These are phyloP conservation scores for Naegleria fowleri DNA, from an alignment of 208 protist species.

Conservation along the genomic window DNA sequence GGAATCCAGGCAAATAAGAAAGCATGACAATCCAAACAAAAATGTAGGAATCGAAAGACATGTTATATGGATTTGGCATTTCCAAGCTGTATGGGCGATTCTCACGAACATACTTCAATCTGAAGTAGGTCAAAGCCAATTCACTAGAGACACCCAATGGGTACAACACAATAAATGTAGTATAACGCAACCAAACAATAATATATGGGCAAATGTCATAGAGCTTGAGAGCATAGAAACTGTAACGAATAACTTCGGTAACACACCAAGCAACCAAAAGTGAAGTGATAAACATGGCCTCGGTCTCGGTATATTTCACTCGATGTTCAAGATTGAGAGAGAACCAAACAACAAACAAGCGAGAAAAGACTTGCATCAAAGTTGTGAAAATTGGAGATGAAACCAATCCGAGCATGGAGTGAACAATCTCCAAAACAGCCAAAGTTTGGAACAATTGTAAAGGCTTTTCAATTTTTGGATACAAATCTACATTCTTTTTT, in stretches of 20 bases:
- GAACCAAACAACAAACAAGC: constrained; percentile 64
- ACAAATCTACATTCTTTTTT: neutral
- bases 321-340: neutral
- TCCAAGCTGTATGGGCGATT: constrained; percentile 61
- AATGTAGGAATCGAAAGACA: constrained; percentile 67
- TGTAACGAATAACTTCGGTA: constrained; percentile 76
- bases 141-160: constrained; percentile 75
- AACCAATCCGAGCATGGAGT: constrained; percentile 66
- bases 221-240: constrained; percentile 67
- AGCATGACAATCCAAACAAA: constrained; percentile 61
- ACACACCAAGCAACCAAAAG: constrained; percentile 72
- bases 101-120: constrained; percentile 58
- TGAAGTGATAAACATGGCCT: constrained; percentile 54
- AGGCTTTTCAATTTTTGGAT: constrained; percentile 45
- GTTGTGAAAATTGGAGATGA: constrained; percentile 65
- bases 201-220: constrained; percentile 37
- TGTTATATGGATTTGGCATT: constrained; percentile 69
- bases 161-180: constrained; percentile 76
- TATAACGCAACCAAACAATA: constrained; percentile 76
- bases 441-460: constrained; percentile 70
- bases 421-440: constrained; percentile 68
- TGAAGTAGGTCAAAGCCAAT: constrained; percentile 65
- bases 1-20: constrained; percentile 67
- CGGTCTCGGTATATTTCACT: constrained; percentile 30
- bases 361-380: constrained; percentile 70